Conservation (phyloP, 352 stramenopile genomes). For the Phytophthora melonis region DNA sequence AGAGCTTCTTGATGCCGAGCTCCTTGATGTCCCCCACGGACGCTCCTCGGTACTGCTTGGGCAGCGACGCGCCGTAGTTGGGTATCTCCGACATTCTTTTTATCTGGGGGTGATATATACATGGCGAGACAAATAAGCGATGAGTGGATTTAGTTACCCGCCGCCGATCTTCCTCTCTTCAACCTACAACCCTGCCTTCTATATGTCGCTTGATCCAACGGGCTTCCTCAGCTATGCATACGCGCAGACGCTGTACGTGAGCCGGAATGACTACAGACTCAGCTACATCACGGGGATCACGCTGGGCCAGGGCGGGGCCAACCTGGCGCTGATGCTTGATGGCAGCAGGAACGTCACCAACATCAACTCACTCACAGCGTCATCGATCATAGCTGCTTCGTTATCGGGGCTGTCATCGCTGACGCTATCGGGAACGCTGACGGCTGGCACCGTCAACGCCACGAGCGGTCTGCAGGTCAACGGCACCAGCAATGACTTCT, state of each 20-base stretch:
- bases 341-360: not conserved
- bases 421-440: too few relatives aligned
- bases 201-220: slow-evolving; percentile 7
- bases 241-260: slow-evolving; percentile 21
- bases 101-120: slow-evolving; percentile 23
- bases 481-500: too few relatives aligned
- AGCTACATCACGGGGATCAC: not conserved
- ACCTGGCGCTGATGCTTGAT: not conserved
- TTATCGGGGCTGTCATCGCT: too few relatives aligned
- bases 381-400: too few relatives aligned
- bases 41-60: slow-evolving; percentile 17
- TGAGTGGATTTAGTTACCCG: slow-evolving; percentile 30
- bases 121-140: slow-evolving; percentile 17
- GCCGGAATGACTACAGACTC: slow-evolving; percentile 15
- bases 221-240: slow-evolving; percentile 22
- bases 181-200: slow-evolving; percentile 33
- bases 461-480: too few relatives aligned
- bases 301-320: not conserved
- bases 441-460: too few relatives aligned
- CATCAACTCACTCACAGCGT: too few relatives aligned
- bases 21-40: slow-evolving; percentile 11
- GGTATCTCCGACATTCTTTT: slow-evolving; percentile 24
- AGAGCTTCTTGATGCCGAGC: slow-evolving; percentile 31
- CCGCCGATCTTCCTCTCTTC: slow-evolving; percentile 14
- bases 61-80: slow-evolving; percentile 11